A percentile compares a stretch with the other conserved stretches of the same genome.
phyloP scores from a whole-genome alignment of 1,139 yeast species.

The Debaryomycetaceae sp. region DNA sequence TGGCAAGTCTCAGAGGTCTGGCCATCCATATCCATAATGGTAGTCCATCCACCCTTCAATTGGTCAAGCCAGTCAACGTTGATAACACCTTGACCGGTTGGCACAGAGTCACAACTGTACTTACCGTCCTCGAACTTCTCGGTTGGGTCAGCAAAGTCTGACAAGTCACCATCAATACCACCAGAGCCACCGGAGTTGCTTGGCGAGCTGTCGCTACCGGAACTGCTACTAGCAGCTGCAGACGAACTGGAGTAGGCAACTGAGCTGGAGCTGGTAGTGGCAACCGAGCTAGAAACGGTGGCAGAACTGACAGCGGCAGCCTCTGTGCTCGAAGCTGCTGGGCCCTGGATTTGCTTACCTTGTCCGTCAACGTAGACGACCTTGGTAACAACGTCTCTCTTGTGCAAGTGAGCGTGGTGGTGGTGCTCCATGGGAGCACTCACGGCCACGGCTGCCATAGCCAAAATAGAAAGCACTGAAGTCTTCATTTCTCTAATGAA shows the following conservation, averaged over 20 bases:
- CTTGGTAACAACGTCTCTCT: constrained; percentile 77
- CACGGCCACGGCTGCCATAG: constrained; percentile 20
- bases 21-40: constrained; percentile 59
- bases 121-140: constrained; percentile 75
- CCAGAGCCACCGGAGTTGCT: constrained; percentile 25
- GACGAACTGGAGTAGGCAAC: constrained; percentile 25
- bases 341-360: constrained; percentile 46
- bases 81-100: constrained; percentile 89
- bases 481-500: constrained; percentile 12
- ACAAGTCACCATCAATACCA: constrained; percentile 54
- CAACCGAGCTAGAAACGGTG: constrained; percentile 13
- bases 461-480: constrained; percentile 16
- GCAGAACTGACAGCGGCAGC: constrained; percentile 18
- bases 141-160: constrained; percentile 51
- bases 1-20: constrained; percentile 65
- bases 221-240: constrained; percentile 6
- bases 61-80: constrained; percentile 74
- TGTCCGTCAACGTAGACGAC: constrained; percentile 74
- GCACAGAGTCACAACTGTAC: constrained; percentile 72
- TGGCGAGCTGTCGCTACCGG: constrained; percentile 13
- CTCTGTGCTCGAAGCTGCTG: constrained; percentile 12
- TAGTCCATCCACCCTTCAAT: constrained; percentile 81
- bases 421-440: constrained; percentile 34
- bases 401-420: constrained; percentile 44
- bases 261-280: constrained; percentile 19